Conservation (phyloP, 2,329 filamentous ascomycete species). For the Arthrobotrys iridis region DNA sequence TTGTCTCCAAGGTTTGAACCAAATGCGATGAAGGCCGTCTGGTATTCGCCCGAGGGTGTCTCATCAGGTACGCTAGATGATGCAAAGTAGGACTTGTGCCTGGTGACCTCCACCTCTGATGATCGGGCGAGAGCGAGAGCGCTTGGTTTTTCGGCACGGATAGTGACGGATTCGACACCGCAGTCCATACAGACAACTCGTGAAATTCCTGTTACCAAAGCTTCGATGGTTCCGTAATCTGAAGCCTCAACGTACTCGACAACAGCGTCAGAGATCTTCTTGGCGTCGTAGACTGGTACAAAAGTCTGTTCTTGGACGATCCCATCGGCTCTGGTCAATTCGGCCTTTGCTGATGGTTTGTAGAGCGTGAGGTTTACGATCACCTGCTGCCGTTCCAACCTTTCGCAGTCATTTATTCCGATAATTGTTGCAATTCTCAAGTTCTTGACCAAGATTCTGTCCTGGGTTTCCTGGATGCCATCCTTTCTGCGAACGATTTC, state of each 20-base stretch:
- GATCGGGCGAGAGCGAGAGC: slow-evolving; percentile 65
- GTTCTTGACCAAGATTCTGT: slow-evolving; percentile 56
- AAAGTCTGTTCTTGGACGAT: slow-evolving; percentile 60
- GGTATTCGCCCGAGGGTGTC: slow-evolving; percentile 24
- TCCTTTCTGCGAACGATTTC: slow-evolving; percentile 56
- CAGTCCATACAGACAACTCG: slow-evolving; percentile 64
- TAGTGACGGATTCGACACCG: slow-evolving; percentile 64
- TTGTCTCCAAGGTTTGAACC: slow-evolving; percentile 93
- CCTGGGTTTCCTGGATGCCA: slow-evolving; percentile 51
- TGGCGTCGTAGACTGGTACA: slow-evolving; percentile 55
- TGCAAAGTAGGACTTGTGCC: slow-evolving; percentile 64
- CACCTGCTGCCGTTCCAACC: slow-evolving; percentile 66
- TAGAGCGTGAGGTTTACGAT: slow-evolving; percentile 60
- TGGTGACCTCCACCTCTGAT: slow-evolving; percentile 65
- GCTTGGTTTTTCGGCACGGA: slow-evolving; percentile 66
- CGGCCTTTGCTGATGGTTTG: slow-evolving; percentile 51
- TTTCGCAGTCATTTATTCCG: slow-evolving; percentile 67
- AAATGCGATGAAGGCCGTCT: slow-evolving; percentile 79
- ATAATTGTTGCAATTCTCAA: slow-evolving; percentile 61
- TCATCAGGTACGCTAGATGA: slow-evolving; percentile 43
- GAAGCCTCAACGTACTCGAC: slow-evolving; percentile 63
- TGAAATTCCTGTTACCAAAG: slow-evolving; percentile 65
- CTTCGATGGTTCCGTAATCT: slow-evolving; percentile 66
- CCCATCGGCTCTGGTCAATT: slow-evolving; percentile 60
- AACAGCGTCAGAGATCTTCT: slow-evolving; percentile 55